Base-by-base conservation (phyloP, 129 eudicot species). In the Pittosporum tobira region DNA sequence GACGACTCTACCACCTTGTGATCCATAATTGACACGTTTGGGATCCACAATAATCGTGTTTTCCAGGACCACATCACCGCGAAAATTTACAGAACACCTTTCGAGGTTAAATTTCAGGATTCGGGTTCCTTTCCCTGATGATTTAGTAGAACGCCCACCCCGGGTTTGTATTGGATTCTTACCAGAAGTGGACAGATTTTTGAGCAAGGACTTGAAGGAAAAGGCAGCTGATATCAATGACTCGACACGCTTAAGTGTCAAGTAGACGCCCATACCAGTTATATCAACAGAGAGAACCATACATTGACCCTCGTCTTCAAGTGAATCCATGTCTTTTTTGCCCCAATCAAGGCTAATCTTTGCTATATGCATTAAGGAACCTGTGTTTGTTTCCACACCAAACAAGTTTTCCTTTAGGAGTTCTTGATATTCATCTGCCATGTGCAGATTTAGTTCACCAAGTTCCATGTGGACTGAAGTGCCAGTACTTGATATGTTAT, bases 351-450 rank as follows among this genome's bases (percentile, higher is more conserved):
- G 63, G 81, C 85, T 72, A 61, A 91, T 63, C 63, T 87, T 91
- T 69, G 91, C 94, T 53, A 91, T 70, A 70, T 91, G 96, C 79
- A 91, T 23, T 49, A 91, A 50, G 13, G 94, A 81, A 65, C 96
- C 83, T 2, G 85, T 81, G 70, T 83, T 87, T 71, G 99, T 87
- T 80, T 91, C 96, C 48, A 84, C 94, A 0, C 94, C 85, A 58
- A 91, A 91, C 22, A 87, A 76, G 77, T 78, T 75, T 65, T 91
- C 99, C 64, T 75, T 87, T 68, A 81, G 69, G 73, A 87, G 78
- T 72, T 91, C 96, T 68, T 81, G 90, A 83, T 91, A 91, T 71
- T 91, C 99, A 78, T 91, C 96, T 62, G 99, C 84, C 85, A 84
- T 75, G 78, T 83, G 85, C 66, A 91, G 61, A 80, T 83, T 91